Conservation (phyloP, 176 grass and related monocot genomes). For the Cymbopogon citratus region DNA sequence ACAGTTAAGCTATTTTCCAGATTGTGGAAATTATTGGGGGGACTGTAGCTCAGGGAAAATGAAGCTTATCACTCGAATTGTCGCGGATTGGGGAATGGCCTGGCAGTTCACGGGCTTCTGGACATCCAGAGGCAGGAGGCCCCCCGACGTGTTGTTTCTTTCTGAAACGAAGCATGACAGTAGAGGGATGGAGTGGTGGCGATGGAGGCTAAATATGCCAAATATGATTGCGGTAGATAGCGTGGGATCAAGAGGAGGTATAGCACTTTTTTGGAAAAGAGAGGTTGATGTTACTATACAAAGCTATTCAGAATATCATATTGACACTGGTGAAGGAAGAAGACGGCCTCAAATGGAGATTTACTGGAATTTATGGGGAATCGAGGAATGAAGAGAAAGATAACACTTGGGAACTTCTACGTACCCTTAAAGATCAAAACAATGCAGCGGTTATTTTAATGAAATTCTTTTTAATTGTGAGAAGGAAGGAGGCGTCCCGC, state of each 20-base stretch:
- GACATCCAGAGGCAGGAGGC: not conserved
- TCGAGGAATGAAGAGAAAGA: not conserved
- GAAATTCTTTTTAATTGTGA: not conserved
- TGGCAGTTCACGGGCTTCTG: not conserved
- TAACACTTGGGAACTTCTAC: not conserved
- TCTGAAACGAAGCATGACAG: not conserved
- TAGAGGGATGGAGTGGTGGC: not conserved
- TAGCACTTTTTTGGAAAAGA: not conserved
- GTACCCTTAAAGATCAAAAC: not conserved
- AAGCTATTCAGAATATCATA: not conserved
- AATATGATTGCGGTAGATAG: not conserved
- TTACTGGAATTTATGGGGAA: not conserved
- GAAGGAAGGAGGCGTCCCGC: not conserved
- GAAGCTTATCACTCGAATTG: not conserved
- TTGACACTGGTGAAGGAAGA: not conserved
- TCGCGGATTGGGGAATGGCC: not conserved
- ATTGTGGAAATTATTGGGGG: too few relatives aligned
- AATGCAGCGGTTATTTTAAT: not conserved
- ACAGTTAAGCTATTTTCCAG: too few relatives aligned
- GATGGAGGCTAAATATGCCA: not conserved
- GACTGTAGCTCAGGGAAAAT: not conserved
- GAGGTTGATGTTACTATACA: not conserved
- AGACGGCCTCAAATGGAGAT: not conserved
- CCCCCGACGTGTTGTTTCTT: not conserved
- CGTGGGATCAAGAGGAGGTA: not conserved